These are phyloP conservation scores for Symmetrospora coprosmae DNA, from an alignment of 768 basidiomycete genomes.

Conservation along the genomic window DNA sequence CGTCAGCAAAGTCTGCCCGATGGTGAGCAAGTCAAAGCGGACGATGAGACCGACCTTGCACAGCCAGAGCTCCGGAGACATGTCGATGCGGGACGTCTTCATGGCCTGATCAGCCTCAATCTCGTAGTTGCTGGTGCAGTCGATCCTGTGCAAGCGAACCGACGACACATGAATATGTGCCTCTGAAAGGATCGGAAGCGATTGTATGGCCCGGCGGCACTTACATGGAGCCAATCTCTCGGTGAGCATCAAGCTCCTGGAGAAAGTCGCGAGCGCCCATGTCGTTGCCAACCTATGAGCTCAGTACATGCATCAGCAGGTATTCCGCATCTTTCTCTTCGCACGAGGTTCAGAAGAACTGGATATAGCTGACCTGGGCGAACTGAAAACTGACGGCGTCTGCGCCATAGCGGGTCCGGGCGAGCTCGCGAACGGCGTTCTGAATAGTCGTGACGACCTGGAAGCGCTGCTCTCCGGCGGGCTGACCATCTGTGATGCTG, in stretches of 20 bases:
- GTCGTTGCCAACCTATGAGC: slow-evolving; percentile 38
- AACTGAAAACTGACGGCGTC: slow-evolving; percentile 37
- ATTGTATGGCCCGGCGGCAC: no score
- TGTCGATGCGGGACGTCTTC: background rate
- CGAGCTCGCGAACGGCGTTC: slow-evolving; percentile 34
- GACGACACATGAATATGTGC: slow-evolving; percentile 32
- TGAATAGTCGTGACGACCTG: slow-evolving; percentile 36
- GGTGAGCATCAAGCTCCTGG: slow-evolving; percentile 37
- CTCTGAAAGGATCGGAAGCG: slow-evolving; percentile 36
- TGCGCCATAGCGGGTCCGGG: slow-evolving; percentile 33
- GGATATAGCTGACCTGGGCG: background rate
- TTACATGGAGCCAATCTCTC: slow-evolving; percentile 35
- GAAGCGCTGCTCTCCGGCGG: slow-evolving; percentile 33
- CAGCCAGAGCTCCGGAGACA: slow-evolving; percentile 6
- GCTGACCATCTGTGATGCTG: slow-evolving; percentile 30
- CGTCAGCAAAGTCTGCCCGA: no score
- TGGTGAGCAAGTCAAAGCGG: no score
- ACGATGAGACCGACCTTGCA: no score
- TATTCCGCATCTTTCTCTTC: slow-evolving; percentile 29
- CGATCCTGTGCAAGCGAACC: background rate
- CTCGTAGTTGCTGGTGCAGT: slow-evolving; percentile 24
- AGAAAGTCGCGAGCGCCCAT: slow-evolving; percentile 38
- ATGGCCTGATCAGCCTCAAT: slow-evolving; percentile 21
- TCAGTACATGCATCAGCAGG: slow-evolving; percentile 7
- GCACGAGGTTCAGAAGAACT: slow-evolving; percentile 32